Percentiles rank a stretch among this genome's conserved stretches.
Evolutionary conservation across 176 grass and related monocot genomes (phyloP).

Genomic region (Thalia dealbata): DNA sequence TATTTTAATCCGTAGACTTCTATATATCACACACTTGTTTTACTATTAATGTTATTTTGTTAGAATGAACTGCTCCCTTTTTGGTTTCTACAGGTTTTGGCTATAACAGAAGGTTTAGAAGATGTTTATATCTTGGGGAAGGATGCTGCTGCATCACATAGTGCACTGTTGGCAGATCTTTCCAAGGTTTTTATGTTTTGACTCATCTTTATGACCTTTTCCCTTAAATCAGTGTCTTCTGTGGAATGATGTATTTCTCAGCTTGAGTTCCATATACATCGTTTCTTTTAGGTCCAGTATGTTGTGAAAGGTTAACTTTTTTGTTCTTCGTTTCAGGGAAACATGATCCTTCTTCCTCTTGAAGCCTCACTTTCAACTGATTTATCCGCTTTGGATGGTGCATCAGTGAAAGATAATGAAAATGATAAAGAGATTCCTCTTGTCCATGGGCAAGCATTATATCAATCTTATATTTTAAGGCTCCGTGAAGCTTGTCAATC

Average conservation of each 20-base stretch:
- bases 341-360: slow-evolving; percentile 70
- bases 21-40: background rate
- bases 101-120: slow-evolving; percentile 83
- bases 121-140: slow-evolving; percentile 75
- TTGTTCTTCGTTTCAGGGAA: slow-evolving; percentile 57
- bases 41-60: background rate
- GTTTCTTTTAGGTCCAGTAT: background rate
- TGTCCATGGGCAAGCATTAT: slow-evolving; percentile 64
- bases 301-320: background rate
- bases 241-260: background rate
- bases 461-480: slow-evolving; percentile 74
- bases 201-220: background rate
- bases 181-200: slow-evolving; percentile 53
- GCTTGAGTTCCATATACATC: background rate
- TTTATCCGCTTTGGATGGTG: slow-evolving; percentile 60
- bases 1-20: background rate
- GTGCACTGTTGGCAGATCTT: slow-evolving; percentile 64
- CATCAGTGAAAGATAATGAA: slow-evolving; percentile 56
- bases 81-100: slow-evolving; percentile 60
- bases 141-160: slow-evolving; percentile 61
- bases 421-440: slow-evolving; percentile 41
- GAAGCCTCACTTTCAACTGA: slow-evolving; percentile 69
- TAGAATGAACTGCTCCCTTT: slow-evolving; percentile 2
- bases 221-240: background rate
- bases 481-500: slow-evolving; percentile 69